Base-by-base conservation (phyloP, 169 alveolate species). In the Eimeria maxima region DNA sequence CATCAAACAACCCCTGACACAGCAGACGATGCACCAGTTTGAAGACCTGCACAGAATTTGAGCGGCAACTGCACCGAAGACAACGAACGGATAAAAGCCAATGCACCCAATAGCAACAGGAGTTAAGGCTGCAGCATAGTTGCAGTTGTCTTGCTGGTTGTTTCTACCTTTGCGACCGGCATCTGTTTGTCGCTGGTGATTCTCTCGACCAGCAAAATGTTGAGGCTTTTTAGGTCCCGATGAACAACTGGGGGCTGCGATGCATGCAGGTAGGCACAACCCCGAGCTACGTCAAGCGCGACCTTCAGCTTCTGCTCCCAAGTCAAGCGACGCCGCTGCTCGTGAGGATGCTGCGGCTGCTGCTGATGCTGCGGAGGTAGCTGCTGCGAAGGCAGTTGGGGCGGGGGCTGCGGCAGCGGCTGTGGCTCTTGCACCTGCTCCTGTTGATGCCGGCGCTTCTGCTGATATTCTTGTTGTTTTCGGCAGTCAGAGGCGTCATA, bases 171-270 rank as follows among this genome's bases (percentile, higher is more conserved):
- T 27, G 96, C 96, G 20, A 67, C 87, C 8, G 97, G 93, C 33
- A 22, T 90, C n/a, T 92, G 90, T 55, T 55, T 86, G 20, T 80
- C 92, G 24, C 93, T 88, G 42, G 92, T 83, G 47, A 98, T 95
- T 22, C 97, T 96, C 42, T 96, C 95, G 20, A 96, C 65, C 47
- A 98, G 92, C 53, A 98, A 96, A 63, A 98, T 95, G 94, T 98
- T 98, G 69, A 98, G 97, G 73, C 98, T 96, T 95, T 98, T 98
- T 76, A 98, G 96, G 96, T 98, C 99, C 81, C 99, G 97, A 95
- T 98, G 99, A n/a, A 98, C 95, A 50, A 98, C 97, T 14, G 98
- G 98, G 8, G 99, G 98, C 92, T 97, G 95, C 78, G 96, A 96
- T 22, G 98, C 94, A 88, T 98, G 99, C 57, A 98, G 96, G 97